Conservation (phyloP, 495 filamentous ascomycete species). For the Penicillium manginii region DNA sequence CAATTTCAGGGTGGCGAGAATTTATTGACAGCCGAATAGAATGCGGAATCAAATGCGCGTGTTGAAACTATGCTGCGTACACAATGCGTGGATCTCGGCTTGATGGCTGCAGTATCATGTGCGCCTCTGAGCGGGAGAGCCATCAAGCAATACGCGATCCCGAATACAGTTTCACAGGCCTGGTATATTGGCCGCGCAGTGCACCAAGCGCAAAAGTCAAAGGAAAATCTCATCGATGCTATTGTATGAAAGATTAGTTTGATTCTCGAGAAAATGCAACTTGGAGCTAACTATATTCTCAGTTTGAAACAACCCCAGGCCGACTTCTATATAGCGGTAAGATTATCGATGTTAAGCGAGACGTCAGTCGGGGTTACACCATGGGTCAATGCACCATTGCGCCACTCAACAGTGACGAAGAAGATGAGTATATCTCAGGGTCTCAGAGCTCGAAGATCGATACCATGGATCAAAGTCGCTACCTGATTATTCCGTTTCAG, state of each 20-base stretch:
- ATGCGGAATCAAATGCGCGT: constrained; percentile 33
- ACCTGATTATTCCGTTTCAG: constrained; percentile 63
- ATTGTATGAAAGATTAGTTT: constrained; percentile 42
- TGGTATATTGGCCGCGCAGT: constrained; percentile 52
- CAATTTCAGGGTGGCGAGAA: background rate
- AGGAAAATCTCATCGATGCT: constrained; percentile 55
- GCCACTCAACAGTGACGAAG: constrained; percentile 30
- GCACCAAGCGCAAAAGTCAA: constrained; percentile 46
- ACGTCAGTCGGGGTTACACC: constrained; percentile 53
- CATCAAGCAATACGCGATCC: constrained; percentile 36
- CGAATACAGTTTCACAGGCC: constrained; percentile 42
- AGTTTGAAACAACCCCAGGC: constrained; percentile 41
- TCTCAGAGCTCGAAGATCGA: background rate
- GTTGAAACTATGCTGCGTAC: constrained; percentile 34
- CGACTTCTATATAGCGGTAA: constrained; percentile 63
- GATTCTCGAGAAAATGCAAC: too few species aligned
- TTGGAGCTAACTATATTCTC: background rate
- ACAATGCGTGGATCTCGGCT: constrained; percentile 33
- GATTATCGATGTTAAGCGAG: constrained; percentile 60
- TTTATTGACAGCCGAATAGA: constrained; percentile 15
- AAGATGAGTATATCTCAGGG: constrained; percentile 1
- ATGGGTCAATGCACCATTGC: constrained; percentile 59
- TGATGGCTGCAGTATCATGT: constrained; percentile 27
- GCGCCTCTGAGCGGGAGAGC: constrained; percentile 32
- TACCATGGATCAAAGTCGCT: constrained; percentile 9